These are phyloP conservation scores for Ogataea degrootiae DNA, from an alignment of 805 yeast genomes.

Conservation along the genomic window DNA sequence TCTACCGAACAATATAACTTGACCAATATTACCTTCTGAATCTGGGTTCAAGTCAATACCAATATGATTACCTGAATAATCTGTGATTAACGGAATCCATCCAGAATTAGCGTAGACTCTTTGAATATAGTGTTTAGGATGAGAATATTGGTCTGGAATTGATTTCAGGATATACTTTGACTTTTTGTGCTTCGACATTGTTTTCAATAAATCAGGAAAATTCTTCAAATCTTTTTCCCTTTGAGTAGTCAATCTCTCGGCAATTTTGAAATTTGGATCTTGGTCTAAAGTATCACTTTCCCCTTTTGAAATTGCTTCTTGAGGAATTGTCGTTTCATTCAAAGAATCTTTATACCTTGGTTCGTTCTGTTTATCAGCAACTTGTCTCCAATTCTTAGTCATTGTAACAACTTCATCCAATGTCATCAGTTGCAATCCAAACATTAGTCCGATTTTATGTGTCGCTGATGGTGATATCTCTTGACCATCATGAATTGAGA, in stretches of 20 bases:
- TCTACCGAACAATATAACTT: conserved; percentile 84
- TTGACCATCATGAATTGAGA: conserved; percentile 82
- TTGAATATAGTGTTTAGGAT: conserved; percentile 71
- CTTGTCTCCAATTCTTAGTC: conserved; percentile 79
- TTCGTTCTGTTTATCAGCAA: conserved; percentile 41
- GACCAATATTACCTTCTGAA: conserved; percentile 69
- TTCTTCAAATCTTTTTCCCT: conserved; percentile 13
- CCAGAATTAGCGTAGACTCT: conserved; percentile 70
- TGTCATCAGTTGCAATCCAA: conserved; percentile 72
- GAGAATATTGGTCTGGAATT: conserved; percentile 51
- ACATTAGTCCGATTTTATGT: conserved; percentile 64
- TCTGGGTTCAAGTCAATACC: conserved; percentile 85
- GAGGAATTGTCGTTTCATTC: background rate
- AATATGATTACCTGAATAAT: conserved; percentile 80
- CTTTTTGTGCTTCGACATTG: conserved; percentile 18
- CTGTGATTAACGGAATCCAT: conserved; percentile 89
- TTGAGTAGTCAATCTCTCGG: conserved; percentile 10
- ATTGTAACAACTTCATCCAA: conserved; percentile 71
- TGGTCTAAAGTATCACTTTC: conserved; percentile 4
- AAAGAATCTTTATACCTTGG: conserved; percentile 4
- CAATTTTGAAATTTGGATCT: conserved; percentile 17
- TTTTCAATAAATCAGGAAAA: conserved; percentile 23
- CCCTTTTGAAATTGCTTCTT: background rate
- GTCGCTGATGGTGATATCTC: conserved; percentile 62
- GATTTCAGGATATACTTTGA: conserved; percentile 33